Conservation (phyloP, 495 filamentous ascomycete species). For the Aspergillus biplanus region DNA sequence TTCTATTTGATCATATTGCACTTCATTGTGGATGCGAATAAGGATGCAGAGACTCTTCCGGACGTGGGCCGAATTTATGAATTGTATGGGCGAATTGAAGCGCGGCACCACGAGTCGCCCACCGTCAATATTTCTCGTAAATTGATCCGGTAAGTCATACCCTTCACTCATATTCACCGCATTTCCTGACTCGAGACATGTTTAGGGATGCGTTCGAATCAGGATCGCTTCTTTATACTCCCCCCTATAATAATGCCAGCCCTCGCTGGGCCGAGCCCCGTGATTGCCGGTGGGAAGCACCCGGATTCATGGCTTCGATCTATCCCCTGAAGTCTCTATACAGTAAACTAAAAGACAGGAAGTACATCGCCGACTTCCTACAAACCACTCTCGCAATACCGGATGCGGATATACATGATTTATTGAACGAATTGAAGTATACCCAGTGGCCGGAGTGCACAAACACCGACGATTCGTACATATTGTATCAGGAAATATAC, state of each 20-base stretch:
- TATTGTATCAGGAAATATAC: slow-evolving; percentile 18
- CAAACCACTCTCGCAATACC: slow-evolving; percentile 21
- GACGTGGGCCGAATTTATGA: slow-evolving; percentile 21
- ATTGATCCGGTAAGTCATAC: slow-evolving; percentile 12
- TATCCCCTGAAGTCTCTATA: slow-evolving; percentile 20
- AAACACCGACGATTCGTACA: slow-evolving; percentile 20
- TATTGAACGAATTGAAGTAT: slow-evolving; percentile 26
- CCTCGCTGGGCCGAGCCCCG: slow-evolving; percentile 12
- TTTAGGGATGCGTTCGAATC: slow-evolving; percentile 8
- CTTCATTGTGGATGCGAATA: slow-evolving; percentile 9
- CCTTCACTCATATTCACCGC: background rate
- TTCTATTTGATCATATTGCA: slow-evolving; percentile 17
- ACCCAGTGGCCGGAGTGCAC: slow-evolving; percentile 2
- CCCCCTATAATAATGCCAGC: background rate
- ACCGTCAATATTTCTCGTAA: background rate
- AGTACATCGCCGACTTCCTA: slow-evolving; percentile 27
- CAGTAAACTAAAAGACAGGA: slow-evolving; percentile 5
- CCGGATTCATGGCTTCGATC: slow-evolving; percentile 9
- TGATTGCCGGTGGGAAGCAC: slow-evolving; percentile 26
- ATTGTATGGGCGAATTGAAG: slow-evolving; percentile 19
- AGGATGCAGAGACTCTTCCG: background rate
- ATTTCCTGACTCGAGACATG: background rate
- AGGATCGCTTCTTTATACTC: background rate
- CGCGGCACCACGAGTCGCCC: slow-evolving; percentile 12
- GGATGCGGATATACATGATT: slow-evolving; percentile 20